phyloP scores from a whole-genome alignment of 768 basidiomycete species.

The Leccinum incarnatum region DNA sequence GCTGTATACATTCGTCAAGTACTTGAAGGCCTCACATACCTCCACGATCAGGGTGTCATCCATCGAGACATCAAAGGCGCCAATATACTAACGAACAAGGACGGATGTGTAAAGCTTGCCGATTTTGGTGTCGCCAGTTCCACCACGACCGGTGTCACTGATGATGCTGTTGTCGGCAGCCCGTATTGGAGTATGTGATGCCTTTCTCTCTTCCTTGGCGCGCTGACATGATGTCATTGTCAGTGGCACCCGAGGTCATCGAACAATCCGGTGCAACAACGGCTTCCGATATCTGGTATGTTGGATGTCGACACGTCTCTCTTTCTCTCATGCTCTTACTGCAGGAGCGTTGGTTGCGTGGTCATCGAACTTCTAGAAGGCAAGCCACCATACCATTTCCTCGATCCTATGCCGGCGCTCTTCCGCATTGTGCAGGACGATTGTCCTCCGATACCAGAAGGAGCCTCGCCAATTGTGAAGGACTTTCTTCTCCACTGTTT shows the following conservation, averaged over 20 bases:
- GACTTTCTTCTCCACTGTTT: constrained; percentile 98
- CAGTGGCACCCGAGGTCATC: constrained; percentile 98
- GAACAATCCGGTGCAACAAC: constrained; percentile 97
- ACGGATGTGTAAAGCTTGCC: constrained; percentile 97
- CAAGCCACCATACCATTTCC: constrained; percentile 92
- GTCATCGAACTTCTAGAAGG: constrained; percentile 90
- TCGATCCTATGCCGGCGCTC: constrained; percentile 97
- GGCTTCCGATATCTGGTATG: constrained; percentile 92
- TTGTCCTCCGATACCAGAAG: constrained; percentile 93
- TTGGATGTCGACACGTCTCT: constrained; percentile 1
- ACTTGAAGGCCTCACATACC: constrained; percentile 90
- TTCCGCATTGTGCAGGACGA: constrained; percentile 99
- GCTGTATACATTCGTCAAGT: constrained; percentile 97
- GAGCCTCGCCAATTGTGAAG: constrained; percentile 91
- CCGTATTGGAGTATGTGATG: constrained; percentile 91
- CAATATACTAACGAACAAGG: constrained; percentile 98
- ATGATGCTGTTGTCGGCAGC: constrained; percentile 93
- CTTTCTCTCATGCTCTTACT: constrained; percentile 3
- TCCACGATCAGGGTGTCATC: constrained; percentile 99
- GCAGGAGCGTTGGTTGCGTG: constrained; percentile 89
- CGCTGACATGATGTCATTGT: constrained; percentile 8
- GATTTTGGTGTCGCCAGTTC: constrained; percentile 95
- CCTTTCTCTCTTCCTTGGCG: not conserved
- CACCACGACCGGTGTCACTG: constrained; percentile 69
- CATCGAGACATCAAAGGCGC: constrained; percentile 99